Evolutionary conservation across 2,329 filamentous ascomycete species (phyloP).

Genomic region (Metarhizium rileyi): DNA sequence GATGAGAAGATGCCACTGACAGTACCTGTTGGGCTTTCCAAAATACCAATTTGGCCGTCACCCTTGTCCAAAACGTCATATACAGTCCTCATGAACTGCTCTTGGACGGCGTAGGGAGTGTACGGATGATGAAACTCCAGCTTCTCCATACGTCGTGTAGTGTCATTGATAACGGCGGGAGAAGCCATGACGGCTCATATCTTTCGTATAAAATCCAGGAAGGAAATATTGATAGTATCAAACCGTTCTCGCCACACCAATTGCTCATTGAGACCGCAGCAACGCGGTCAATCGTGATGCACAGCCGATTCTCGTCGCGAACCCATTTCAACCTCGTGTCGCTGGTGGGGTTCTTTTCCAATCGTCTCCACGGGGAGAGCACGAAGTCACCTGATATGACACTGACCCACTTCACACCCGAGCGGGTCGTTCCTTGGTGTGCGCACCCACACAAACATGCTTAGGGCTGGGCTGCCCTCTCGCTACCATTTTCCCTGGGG

Average conservation of each 20-base stretch:
- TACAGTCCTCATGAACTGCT: constrained; percentile 75
- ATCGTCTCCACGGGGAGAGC: constrained; percentile 12
- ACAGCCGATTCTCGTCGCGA: background rate
- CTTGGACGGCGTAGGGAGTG: constrained; percentile 77
- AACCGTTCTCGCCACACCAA: background rate
- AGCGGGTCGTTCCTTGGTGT: background rate
- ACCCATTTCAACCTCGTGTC: background rate
- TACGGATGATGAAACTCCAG: constrained; percentile 78
- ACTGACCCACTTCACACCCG: background rate
- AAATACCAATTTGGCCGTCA: constrained; percentile 70
- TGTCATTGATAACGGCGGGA: constrained; percentile 5
- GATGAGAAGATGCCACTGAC: constrained; percentile 22
- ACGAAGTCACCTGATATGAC: constrained; percentile 21
- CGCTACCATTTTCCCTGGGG: constrained; percentile 27
- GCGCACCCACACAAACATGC: background rate
- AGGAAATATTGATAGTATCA: background rate
- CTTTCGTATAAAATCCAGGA: background rate
- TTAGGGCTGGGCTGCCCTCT: constrained; percentile 35
- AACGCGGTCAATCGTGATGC: background rate
- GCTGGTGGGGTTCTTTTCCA: background rate
- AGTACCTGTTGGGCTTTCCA: constrained; percentile 87
- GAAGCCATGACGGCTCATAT: constrained; percentile 6
- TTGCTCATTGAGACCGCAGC: background rate
- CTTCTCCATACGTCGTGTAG: constrained; percentile 16
- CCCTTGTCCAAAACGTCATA: constrained; percentile 65